A percentile compares a stretch with the other conserved stretches of the same genome.
phyloP scores from a whole-genome alignment of 805 yeast genomes.

The Kazachstania martiniae region DNA sequence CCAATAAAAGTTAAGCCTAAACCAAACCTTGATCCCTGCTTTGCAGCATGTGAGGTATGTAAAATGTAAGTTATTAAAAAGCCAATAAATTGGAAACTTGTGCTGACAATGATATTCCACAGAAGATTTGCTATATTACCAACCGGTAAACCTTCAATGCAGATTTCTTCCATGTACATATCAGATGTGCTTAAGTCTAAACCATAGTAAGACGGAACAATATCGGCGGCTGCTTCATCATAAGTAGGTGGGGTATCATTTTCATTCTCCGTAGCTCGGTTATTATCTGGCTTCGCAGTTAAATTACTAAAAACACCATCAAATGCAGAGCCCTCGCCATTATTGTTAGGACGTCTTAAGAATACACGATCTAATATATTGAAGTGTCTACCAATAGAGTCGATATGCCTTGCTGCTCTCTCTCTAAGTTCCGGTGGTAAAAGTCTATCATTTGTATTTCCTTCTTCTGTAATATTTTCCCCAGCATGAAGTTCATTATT shows the following conservation, averaged over 20 bases:
- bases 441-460: slow-evolving; percentile 5
- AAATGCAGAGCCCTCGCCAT: slow-evolving; percentile 16
- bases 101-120: slow-evolving; percentile 82
- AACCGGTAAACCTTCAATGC: slow-evolving; percentile 91
- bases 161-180: slow-evolving; percentile 69
- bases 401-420: slow-evolving; percentile 14
- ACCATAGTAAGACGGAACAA: slow-evolving; percentile 96
- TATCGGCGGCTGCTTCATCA: slow-evolving; percentile 90
- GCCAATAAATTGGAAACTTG: slow-evolving; percentile 91
- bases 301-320: slow-evolving; percentile 94
- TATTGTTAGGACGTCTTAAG: slow-evolving; percentile 11
- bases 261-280: slow-evolving; percentile 22
- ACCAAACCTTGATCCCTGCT: slow-evolving; percentile 89
- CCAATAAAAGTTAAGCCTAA: slow-evolving; percentile 74
- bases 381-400: slow-evolving; percentile 27
- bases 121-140: slow-evolving; percentile 80
- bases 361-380: slow-evolving; percentile 32
- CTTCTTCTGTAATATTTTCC: slow-evolving; percentile 1
- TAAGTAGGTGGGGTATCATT: slow-evolving; percentile 71
- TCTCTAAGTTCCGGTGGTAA: slow-evolving; percentile 10
- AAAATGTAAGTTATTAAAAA: slow-evolving; percentile 80
- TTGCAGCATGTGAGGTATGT: slow-evolving; percentile 95
- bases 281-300: slow-evolving; percentile 72
- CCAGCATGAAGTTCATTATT: slow-evolving; percentile 2
- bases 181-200: slow-evolving; percentile 56